phyloP scores from a whole-genome alignment of 2,329 filamentous ascomycete species.

The Diaporthe sp. region DNA sequence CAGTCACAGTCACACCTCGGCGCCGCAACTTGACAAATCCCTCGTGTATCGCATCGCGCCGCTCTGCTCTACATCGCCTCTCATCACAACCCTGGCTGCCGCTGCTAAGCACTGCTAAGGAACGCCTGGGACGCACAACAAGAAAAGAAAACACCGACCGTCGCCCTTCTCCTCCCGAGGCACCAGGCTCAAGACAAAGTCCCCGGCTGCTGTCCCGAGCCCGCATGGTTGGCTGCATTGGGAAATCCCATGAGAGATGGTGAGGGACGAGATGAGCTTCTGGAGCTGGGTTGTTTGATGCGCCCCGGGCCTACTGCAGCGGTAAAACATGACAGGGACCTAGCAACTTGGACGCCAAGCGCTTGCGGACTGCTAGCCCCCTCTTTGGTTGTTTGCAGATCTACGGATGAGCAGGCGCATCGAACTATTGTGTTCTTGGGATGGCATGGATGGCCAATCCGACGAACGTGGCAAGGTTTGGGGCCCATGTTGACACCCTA shows the following conservation, averaged over 20 bases:
- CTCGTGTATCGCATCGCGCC: constrained; percentile 1
- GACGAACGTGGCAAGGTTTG: constrained; percentile 17
- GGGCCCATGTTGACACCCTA: constrained; percentile 9
- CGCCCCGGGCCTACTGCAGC: constrained; percentile 17
- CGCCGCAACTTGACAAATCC: constrained; percentile 15
- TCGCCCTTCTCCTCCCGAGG: not conserved
- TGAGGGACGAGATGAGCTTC: constrained; percentile 1
- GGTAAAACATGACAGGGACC: constrained; percentile 20
- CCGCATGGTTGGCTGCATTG: constrained; percentile 15
- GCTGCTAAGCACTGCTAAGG: not conserved
- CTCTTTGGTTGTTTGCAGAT: constrained; percentile 19
- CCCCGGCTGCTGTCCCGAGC: not conserved
- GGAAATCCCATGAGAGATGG: constrained; percentile 21
- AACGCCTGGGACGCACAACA: not conserved
- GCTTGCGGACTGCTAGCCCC: constrained; percentile 8
- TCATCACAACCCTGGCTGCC: not conserved
- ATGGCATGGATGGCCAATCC: constrained; percentile 25
- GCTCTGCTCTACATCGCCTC: not conserved
- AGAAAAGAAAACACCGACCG: too few relatives aligned
- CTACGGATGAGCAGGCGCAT: constrained; percentile 15
- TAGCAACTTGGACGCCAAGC: constrained; percentile 9
- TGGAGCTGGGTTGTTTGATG: constrained; percentile 23
- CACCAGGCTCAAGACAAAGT: not conserved
- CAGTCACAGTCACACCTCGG: constrained; percentile 22
- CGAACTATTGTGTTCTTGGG: constrained; percentile 20